Conservation (phyloP, 345 rosid genomes). For the Eucalyptus pauciflora region DNA sequence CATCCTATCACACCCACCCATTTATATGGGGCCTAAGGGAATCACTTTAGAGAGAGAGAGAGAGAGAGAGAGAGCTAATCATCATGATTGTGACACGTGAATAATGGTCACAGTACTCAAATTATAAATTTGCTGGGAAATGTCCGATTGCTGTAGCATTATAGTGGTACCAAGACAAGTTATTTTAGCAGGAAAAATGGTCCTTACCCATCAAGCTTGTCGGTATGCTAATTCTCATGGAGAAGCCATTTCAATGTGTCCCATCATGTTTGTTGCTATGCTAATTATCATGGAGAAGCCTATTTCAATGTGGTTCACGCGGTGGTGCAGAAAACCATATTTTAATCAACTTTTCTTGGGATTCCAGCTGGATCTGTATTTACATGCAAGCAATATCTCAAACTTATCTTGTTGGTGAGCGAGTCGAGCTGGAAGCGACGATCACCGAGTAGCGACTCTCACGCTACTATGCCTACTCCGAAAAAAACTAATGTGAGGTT, state of each 20-base stretch:
- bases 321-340: background rate
- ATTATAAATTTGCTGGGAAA: background rate
- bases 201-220: background rate
- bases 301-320: background rate
- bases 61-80: background rate
- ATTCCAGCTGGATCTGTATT: background rate
- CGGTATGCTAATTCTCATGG: background rate
- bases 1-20: background rate
- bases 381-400: background rate
- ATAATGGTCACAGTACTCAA: background rate
- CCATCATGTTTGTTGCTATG: background rate
- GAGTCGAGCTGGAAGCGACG: background rate
- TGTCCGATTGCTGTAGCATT: background rate
- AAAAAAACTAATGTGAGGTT: background rate
- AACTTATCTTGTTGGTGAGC: background rate
- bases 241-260: background rate
- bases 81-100: background rate
- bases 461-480: background rate
- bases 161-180: background rate
- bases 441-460: background rate
- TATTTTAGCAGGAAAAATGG: background rate
- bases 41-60: background rate
- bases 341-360: background rate
- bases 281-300: background rate
- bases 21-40: background rate